These are phyloP conservation scores for Immersiporthe knoxdaviesiana DNA, from an alignment of 2,329 filamentous ascomycete genomes.

Conservation along the genomic window DNA sequence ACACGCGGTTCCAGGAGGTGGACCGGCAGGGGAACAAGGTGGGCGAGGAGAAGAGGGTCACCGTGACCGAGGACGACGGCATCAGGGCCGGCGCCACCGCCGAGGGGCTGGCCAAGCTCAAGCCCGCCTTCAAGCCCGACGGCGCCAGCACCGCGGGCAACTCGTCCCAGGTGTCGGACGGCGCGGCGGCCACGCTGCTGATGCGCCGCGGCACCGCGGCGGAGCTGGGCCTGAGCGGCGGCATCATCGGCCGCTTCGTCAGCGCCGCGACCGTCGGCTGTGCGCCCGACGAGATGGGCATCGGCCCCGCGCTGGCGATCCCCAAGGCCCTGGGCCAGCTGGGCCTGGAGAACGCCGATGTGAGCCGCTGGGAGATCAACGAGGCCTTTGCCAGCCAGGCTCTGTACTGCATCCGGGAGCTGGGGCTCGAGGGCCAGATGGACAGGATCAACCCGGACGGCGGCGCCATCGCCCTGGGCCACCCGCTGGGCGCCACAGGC, in stretches of 20 bases:
- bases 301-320: constrained; percentile 85
- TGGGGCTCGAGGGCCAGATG: constrained; percentile 67
- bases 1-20: constrained; percentile 67
- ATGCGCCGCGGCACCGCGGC: constrained; percentile 83
- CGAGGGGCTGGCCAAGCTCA: constrained; percentile 76
- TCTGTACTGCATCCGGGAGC: constrained; percentile 70
- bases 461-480: constrained; percentile 91
- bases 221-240: constrained; percentile 67
- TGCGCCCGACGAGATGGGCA: constrained; percentile 89
- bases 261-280: constrained; percentile 77
- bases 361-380: constrained; percentile 92
- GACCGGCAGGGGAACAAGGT: constrained; percentile 62
- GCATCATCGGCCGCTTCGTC: constrained; percentile 83
- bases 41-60: constrained; percentile 62
- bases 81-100: constrained; percentile 69
- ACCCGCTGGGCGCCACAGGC: constrained; percentile 87
- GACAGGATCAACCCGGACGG: constrained; percentile 88
- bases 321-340: constrained; percentile 75
- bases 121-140: constrained; percentile 79
- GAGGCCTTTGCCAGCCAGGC: constrained; percentile 74
- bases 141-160: constrained; percentile 87
- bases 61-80: constrained; percentile 79
- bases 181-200: constrained; percentile 80
- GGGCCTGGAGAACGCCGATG: constrained; percentile 68
- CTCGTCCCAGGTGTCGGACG: constrained; percentile 82